A percentile compares a stretch with the other conserved stretches of the same genome.
phyloP scores from a whole-genome alignment of 768 basidiomycete genomes.

The Rubroboletus satanas region DNA sequence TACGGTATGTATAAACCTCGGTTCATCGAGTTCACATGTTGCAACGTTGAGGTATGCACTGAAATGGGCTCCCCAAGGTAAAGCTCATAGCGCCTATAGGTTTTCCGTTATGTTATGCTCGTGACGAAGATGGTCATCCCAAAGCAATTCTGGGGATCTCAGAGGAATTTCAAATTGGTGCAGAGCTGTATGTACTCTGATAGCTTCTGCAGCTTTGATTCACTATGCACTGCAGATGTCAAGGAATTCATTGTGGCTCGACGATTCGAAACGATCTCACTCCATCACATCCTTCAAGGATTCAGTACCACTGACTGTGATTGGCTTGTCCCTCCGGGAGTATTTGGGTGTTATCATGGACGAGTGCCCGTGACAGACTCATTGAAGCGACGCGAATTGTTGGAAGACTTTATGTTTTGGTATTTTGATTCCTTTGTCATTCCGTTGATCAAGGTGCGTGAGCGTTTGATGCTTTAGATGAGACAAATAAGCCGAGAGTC shows the following conservation, averaged over 20 bases:
- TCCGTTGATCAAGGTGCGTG: slow-evolving; percentile 68
- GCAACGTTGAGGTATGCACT: slow-evolving; percentile 51
- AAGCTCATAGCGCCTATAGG: slow-evolving; percentile 38
- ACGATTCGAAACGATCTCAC: slow-evolving; percentile 74
- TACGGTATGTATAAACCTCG: slow-evolving; percentile 57
- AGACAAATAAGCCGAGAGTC: neutral
- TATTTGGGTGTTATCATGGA: slow-evolving; percentile 35
- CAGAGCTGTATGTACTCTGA: slow-evolving; percentile 45
- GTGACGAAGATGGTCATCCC: slow-evolving; percentile 72
- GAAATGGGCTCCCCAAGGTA: neutral
- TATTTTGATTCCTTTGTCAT: slow-evolving; percentile 84
- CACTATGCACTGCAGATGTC: slow-evolving; percentile 47
- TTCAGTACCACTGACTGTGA: slow-evolving; percentile 72
- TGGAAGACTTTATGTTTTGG: slow-evolving; percentile 93
- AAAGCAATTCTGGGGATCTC: slow-evolving; percentile 72
- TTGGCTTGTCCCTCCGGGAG: slow-evolving; percentile 62
- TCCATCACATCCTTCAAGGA: slow-evolving; percentile 75
- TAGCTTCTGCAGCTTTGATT: neutral
- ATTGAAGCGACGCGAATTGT: slow-evolving; percentile 70
- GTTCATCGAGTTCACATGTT: slow-evolving; percentile 76
- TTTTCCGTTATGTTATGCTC: slow-evolving; percentile 60
- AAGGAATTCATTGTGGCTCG: slow-evolving; percentile 69
- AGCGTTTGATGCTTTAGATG: neutral
- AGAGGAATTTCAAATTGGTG: slow-evolving; percentile 57
- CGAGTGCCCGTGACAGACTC: slow-evolving; percentile 64